Evolutionary conservation across 73 alveolate genomes (phyloP), one percentile per base, ranked within the genome.

Genomic region (Paramecium bursaria): DNA sequence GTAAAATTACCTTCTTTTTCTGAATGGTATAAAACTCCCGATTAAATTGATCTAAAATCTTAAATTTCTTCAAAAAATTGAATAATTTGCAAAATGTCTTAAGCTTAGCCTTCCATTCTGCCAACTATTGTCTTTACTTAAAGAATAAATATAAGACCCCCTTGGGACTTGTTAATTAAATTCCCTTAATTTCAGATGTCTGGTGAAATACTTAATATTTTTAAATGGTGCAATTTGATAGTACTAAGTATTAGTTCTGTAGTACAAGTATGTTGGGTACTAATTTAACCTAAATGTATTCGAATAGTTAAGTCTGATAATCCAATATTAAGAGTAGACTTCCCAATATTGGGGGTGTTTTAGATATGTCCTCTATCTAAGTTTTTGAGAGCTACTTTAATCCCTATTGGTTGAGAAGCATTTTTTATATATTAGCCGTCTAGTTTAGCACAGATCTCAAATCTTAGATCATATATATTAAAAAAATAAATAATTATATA

Each of bases 21-120:
- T 67, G 11, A 3, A 67, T 19, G 2, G 21, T 0, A 25, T 67
- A 67, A 15, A 11, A 67, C 15, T 67, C 82, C 2, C 6, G 27
- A 31, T 7, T 44, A n/a, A 47, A 39, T 42, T 67, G 44, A 39
- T 67, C 57, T 67, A 31, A 15, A 23, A 67, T 23, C 19, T 2
- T 13, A 19, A 33, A 67, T 67, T 67, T 67, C 60, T 31, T 35
- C 2, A 44, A 39, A 9, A 67, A 67, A 67, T 67, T 67, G 1
- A 57, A 33, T 6, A 67, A 47, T 42, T 67, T 67, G 27, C 82
- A 67, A n/a, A 33, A 67, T 31, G 10, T 7, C 27, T 67, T 67
- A 1, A 67, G 21, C 25, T 67, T 67, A 2, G 3, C 3, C 1
- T 7, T 42, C 82, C 82, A 67, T 4, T 14, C 25, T 9, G 33